A percentile compares a stretch with the other conserved stretches of the same genome.
Evolutionary conservation across 2,329 filamentous ascomycete genomes (phyloP).

Genomic region (Aspergillus neoniger): DNA sequence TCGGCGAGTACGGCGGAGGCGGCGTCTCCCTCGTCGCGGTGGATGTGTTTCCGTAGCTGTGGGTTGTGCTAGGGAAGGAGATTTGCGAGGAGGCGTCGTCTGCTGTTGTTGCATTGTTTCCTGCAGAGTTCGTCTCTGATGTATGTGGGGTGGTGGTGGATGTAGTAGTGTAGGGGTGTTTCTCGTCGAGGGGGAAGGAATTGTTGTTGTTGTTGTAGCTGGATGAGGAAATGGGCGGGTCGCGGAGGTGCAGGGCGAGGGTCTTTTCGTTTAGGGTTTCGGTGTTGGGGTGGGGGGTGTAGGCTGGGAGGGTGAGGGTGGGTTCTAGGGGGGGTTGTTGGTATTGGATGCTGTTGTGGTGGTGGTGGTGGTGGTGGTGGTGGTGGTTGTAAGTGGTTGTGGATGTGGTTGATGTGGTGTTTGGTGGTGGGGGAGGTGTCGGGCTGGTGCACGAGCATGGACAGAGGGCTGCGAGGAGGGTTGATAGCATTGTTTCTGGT

Average conservation of each 20-base stretch:
- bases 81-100: slow-evolving; percentile 42
- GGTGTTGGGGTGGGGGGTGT: slow-evolving; percentile 42
- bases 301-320: slow-evolving; percentile 45
- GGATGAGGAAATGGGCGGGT: slow-evolving; percentile 31
- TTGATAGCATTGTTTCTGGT: not conserved
- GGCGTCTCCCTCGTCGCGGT: slow-evolving; percentile 47
- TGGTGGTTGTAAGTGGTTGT: not conserved
- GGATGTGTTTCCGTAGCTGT: slow-evolving; percentile 47
- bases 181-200: slow-evolving; percentile 29
- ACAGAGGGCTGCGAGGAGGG: not conserved
- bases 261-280: slow-evolving; percentile 41
- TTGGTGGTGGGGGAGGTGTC: not conserved
- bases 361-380: not conserved
- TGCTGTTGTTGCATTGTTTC: slow-evolving; percentile 25
- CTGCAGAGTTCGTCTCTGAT: no score
- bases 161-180: slow-evolving; percentile 17
- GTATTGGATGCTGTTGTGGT: not conserved
- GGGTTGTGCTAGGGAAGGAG: slow-evolving; percentile 40
- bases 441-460: not conserved
- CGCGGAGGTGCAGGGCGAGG: slow-evolving; percentile 36
- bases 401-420: not conserved
- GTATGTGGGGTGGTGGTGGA: not conserved
- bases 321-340: slow-evolving; percentile 32
- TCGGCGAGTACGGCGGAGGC: slow-evolving; percentile 45
- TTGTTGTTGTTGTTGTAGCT: slow-evolving; percentile 11